Evolutionary conservation across 176 grass and related monocot species (phyloP), one percentile per base, ranked within the genome.

Genomic region (Rhipidocladum racemiflorum): DNA sequence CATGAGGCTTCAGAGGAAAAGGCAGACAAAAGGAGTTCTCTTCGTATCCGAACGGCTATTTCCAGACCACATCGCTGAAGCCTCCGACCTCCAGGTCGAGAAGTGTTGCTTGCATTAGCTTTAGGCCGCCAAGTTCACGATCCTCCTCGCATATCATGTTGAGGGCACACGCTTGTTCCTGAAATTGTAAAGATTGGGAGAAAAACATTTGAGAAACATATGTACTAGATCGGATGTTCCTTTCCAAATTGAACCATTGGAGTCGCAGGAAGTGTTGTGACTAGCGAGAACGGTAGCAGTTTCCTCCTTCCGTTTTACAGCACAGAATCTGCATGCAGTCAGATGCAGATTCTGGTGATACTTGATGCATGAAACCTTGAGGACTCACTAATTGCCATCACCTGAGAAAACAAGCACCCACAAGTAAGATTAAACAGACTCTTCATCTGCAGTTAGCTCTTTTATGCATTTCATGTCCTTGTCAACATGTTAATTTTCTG

Each of bases 161-260:
- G 20, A 93, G 83, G 25, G 85, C 88, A 10, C 78, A 68, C 45
- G 32, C 73, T 88, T 93, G 70, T 87, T 93, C 87, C 91, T 93
- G 88, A 70, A 83, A 87, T 63, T 62, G 35, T 4, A 16, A 65
- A 35, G 11, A 30, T 2, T 30, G 30, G 30, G 30, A 2, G 2
- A 30, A 10, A 8, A 43, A 43, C 8, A 8, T 43, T 43, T 43
- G 40, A 43, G 40, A 43, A 43, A 43, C 9, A 43, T 43, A 43
- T 43, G 40, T 45, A 0, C 21, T 39, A 23, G 27, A 35, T 48
- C 2, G 34, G 44, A 23, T 20, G 2, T 4, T 77, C 9, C 49
- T 49, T 56, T 51, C 11, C 60, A 75, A 56, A 67, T 1, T 14
- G 10, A 62, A 75, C 7, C 30, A 56, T 34, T 2, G 30, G 34